phyloP scores from a whole-genome alignment of 2,329 filamentous ascomycete genomes.

The Emmonsia crescens region DNA sequence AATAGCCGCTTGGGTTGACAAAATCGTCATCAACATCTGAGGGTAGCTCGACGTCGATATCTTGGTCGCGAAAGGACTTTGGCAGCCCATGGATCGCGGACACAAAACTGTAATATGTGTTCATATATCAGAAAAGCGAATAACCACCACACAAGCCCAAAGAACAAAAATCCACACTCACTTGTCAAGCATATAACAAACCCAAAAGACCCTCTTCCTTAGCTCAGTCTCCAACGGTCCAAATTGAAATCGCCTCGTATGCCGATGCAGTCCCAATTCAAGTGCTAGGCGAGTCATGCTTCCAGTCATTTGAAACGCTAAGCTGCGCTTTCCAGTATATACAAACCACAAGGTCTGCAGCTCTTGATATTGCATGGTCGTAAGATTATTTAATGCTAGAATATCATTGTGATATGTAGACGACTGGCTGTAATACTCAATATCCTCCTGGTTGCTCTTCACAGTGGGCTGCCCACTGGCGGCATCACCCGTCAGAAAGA shows the following conservation, averaged over 20 bases:
- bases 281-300: constrained; percentile 9
- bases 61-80: constrained; percentile 11
- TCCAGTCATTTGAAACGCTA: constrained; percentile 11
- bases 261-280: constrained; percentile 10
- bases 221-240: constrained; percentile 9
- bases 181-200: constrained; percentile 12
- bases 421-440: constrained; percentile 9
- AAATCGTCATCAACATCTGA: constrained; percentile 12
- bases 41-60: constrained; percentile 6
- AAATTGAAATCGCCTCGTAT: constrained; percentile 11
- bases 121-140: neutral
- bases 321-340: constrained; percentile 11
- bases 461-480: constrained; percentile 5
- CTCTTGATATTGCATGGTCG: constrained; percentile 10
- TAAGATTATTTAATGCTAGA: constrained; percentile 5
- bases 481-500: constrained; percentile 4
- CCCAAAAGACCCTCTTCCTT: constrained; percentile 11
- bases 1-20: constrained; percentile 8
- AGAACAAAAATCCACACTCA: neutral
- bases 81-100: constrained; percentile 10
- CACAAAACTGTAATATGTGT: constrained; percentile 3
- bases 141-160: neutral
- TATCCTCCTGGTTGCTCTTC: constrained; percentile 8
- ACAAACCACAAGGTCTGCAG: constrained; percentile 11
- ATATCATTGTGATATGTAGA: constrained; percentile 8